Evolutionary conservation across 768 basidiomycete genomes (phyloP).

Genomic region (Auricularia sp.): DNA sequence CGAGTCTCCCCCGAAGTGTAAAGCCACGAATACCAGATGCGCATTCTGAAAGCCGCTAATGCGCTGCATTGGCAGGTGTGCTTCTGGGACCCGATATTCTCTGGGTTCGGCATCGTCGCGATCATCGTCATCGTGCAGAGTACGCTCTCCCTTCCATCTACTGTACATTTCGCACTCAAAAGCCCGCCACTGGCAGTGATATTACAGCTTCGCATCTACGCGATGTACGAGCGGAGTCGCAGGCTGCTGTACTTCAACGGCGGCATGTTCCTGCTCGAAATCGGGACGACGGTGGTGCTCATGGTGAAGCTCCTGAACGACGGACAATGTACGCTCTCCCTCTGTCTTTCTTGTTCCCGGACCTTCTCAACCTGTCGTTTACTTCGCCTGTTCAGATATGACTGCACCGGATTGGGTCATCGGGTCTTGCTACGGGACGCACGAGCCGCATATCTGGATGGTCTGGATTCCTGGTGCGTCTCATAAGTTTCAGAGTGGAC

Average conservation of each 20-base stretch:
- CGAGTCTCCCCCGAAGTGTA: constrained; percentile 22
- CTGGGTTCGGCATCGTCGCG: neutral
- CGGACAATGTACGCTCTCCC: constrained; percentile 28
- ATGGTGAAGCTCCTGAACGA: constrained; percentile 35
- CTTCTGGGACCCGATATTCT: constrained; percentile 23
- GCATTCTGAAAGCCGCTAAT: too few species aligned
- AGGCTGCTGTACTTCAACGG: constrained; percentile 39
- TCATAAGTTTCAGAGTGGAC: constrained; percentile 12
- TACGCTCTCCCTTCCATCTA: constrained; percentile 15
- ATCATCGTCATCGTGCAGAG: constrained; percentile 40
- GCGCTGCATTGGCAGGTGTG: constrained; percentile 36
- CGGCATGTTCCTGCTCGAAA: constrained; percentile 28
- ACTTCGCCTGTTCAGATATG: neutral
- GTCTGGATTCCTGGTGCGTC: constrained; percentile 57
- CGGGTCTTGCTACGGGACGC: neutral
- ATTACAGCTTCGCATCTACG: constrained; percentile 54
- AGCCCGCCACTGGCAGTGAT: constrained; percentile 29
- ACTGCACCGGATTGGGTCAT: neutral
- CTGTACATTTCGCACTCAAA: neutral
- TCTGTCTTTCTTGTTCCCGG: too few species aligned
- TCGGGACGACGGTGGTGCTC: constrained; percentile 33
- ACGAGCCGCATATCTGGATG: constrained; percentile 30
- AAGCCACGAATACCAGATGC: constrained; percentile 42
- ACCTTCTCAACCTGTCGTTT: neutral
- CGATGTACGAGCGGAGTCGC: constrained; percentile 45